Evolutionary conservation across 2,329 filamentous ascomycete species (phyloP), one percentile per base, ranked within the genome.

Genomic region (Pestalotiopsis sp.): DNA sequence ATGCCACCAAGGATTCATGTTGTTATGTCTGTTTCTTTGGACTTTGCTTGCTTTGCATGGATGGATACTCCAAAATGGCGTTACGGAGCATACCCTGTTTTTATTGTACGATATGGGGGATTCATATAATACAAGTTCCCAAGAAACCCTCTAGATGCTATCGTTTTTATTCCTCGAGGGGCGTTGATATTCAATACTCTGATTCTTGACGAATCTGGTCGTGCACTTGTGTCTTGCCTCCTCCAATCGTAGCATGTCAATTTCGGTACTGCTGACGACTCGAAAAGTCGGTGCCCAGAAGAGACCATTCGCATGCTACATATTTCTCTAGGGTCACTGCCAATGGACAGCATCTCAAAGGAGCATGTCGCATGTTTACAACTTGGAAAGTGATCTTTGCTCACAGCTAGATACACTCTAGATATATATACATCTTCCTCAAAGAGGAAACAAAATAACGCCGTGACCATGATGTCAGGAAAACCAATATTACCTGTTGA

Each of bases 31-130:
- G 45, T n/a, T 52, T 17, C 45, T 52, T 52, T 17, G 45, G 45
- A 3, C 17, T 52, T 49, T 7, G 14, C 20, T 27, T 27, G 27
- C 14, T 36, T 63, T 63, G 62, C 62, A 64, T 64, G 62, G 62
- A 64, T 64, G 36, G 20, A 27, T 64, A 52, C 23, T 52, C 62
- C 62, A 41, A 36, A 38, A 64, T 64, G 62, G 62, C 62, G 62
- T 64, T 64, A 23, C 14, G 60, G 60, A 92, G 94, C 77, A 91
- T 89, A 4, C 91, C 94, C 87, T 2, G 85, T 88, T 59, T 59
- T 87, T 85, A 38, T 83, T 88, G 13, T 91, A 92, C 75, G 92
- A 92, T 72, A 81, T 93, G 59, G 93, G 86, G 85, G 62, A 82
- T 82, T 14, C 73, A 87, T 41, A 84, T 84, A 23, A 70, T 81